Base-by-base conservation (phyloP, 768 basidiomycete species). In the Serendipita indica region DNA sequence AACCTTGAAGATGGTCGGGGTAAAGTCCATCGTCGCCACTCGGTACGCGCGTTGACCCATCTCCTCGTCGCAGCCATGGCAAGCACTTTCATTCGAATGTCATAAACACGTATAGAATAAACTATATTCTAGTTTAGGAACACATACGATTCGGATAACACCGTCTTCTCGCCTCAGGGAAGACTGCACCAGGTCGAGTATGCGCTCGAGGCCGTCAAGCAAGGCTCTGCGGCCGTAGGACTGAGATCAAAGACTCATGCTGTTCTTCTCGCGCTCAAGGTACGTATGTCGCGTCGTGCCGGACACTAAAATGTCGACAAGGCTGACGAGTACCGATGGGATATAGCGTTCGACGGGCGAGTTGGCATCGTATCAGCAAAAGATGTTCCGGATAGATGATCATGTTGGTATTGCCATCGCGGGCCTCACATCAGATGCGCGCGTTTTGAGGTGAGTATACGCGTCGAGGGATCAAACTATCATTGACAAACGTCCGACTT, bases 391-490 rank as follows among this genome's bases (percentile, higher is more conserved):
- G 67, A 94, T 99, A 82, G 96, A 99, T 68, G 92, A 98, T 71
- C 96, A 99, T 73, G 84, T 96, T 65, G 96, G 96, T n/a, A 91
- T 99, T 67, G 94, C 93, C 52, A 98, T 99, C 69, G 96, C 96
- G 56, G 96, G 96, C n/a, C 74, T 99, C 62, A 99, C 96, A 6
- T 92, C 89, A 45, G 96, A 99, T 75, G 96, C 96, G 41, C 86
- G 96, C 69, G 96, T 98, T 1, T 72, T 99, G 65, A 94, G 90
- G 93, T 92, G 63, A 61, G 28, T 32, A 39, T 54, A 25, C 60
- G 18, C 58, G 60, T 57, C 57, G 45, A 13, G 57, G 10, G 33
- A 57, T 18, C 10, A 33, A 12, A 20, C n/a, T 25, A n/a, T 33
- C 30, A n/a, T n/a, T 33, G 14, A 22, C n/a, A n/a, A n/a, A n/a